Conservation (phyloP, 2,329 filamentous ascomycete species). For the Penicillium sp. region DNA sequence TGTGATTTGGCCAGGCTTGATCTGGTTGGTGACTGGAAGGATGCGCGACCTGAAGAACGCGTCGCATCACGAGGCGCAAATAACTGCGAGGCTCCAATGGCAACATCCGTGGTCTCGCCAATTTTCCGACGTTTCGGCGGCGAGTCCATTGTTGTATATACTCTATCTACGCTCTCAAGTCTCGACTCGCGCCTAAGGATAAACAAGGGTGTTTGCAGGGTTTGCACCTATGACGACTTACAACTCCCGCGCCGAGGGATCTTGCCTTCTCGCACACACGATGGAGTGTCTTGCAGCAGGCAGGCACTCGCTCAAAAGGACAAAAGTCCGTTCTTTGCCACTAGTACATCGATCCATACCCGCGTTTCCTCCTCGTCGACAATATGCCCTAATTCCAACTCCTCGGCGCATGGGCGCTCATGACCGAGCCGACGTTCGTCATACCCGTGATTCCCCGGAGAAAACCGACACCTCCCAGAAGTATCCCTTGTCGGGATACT, state of each 20-base stretch:
- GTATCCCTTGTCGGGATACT: slow-evolving; percentile 42
- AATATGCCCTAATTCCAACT: slow-evolving; percentile 19
- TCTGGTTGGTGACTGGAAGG: slow-evolving; percentile 63
- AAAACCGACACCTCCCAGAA: slow-evolving; percentile 28
- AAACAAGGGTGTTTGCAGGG: slow-evolving; percentile 32
- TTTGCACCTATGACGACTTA: slow-evolving; percentile 37
- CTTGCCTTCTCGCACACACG: slow-evolving; percentile 12
- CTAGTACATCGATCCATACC: neutral
- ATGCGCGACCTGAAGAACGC: slow-evolving; percentile 44
- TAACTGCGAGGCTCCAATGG: slow-evolving; percentile 40
- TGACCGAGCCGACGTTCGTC: slow-evolving; percentile 10
- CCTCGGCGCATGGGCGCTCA: slow-evolving; percentile 20
- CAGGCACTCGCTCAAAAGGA: slow-evolving; percentile 17
- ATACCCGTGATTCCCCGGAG: slow-evolving; percentile 8
- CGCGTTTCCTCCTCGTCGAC: slow-evolving; percentile 7
- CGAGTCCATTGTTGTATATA: slow-evolving; percentile 38
- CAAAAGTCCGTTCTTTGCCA: neutral
- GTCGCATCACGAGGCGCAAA: slow-evolving; percentile 18
- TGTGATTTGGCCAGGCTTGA: slow-evolving; percentile 59
- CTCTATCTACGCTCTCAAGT: neutral
- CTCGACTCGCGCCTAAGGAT: slow-evolving; percentile 34
- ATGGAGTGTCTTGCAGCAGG: slow-evolving; percentile 28
- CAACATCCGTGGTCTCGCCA: slow-evolving; percentile 50
- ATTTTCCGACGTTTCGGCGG: slow-evolving; percentile 61
- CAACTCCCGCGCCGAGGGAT: slow-evolving; percentile 18